Base-by-base conservation (phyloP, 805 yeast genomes). In the Kodamaea nitidulidarum region DNA sequence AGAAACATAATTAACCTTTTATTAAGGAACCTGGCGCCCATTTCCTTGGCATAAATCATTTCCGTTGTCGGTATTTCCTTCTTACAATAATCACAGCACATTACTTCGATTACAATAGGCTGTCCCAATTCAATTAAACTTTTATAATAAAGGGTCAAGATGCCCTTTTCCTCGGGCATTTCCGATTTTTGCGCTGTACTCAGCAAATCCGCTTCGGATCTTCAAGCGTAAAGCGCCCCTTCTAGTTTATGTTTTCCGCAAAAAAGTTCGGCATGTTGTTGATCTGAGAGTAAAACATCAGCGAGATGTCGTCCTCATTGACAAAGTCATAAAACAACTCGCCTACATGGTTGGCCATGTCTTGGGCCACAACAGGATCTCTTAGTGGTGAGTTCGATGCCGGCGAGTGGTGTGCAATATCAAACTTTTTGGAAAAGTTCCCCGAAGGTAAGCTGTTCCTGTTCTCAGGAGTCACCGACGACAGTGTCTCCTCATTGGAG, bases 241-340 rank as follows among this genome's bases (percentile, higher is more conserved):
- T 25, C 28, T 25, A 27, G 10, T 12, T 24, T 11, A 14, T 22
- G 12, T 26, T 32, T 40, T 67, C 73, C 35, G 53, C 64, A 47
- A 67, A 66, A 41, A 58, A 64, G 44, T 66, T 67, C 9, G 71
- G 71, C 40, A 61, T 46, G 28, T 48, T 52, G 36, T 52, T 49
- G 48, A 60, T 46, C 40, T 60, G 65, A 12, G 58, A 50, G 16
- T 45, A 44, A 7, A 57, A 43, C 43, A 52, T 46, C 40, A 42
- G 48, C 10, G 50, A 40, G 4, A 53, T 32, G 5, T 46, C 47
- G n/a, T 58, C 66, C 20, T 54, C 60, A 22, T 48, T 42, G 10
- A 56, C 41, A 14, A 41, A 41, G 15, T 54, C 58, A 8, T 17
- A 12, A 7, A 41, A 31, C 9, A 42, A 30, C 7, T 30, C 32